Evolutionary conservation across 2,329 filamentous ascomycete genomes (phyloP).

Genomic region (Penicillium sp.): DNA sequence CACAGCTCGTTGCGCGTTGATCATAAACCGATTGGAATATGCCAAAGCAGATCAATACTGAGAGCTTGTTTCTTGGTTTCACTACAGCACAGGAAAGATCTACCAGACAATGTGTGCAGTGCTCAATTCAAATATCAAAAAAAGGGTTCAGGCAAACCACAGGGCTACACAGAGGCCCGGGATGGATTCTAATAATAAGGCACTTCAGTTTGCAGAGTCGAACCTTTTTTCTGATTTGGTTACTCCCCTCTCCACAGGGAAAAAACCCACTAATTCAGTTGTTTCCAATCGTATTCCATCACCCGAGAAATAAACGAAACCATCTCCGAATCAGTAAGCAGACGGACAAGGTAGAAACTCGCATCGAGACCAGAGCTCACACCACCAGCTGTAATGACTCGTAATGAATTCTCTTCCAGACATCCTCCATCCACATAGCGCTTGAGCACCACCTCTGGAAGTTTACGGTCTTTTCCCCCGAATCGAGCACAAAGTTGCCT

Average conservation of each 20-base stretch:
- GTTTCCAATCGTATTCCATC: conserved; percentile 75
- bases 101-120: too few species aligned
- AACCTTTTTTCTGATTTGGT: too few species aligned
- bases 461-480: conserved; percentile 1
- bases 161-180: too few species aligned
- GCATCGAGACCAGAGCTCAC: conserved; percentile 77
- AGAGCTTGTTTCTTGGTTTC: too few species aligned
- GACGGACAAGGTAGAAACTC: conserved; percentile 75
- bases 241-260: not conserved
- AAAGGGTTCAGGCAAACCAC: too few species aligned
- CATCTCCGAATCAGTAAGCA: conserved; percentile 69
- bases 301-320: conserved; percentile 67
- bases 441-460: conserved; percentile 13
- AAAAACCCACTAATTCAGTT: conserved; percentile 7
- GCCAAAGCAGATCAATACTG: too few species aligned
- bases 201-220: too few species aligned
- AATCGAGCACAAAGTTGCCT: conserved; percentile 16
- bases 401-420: conserved; percentile 44
- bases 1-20: too few species aligned
- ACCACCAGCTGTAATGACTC: conserved; percentile 75
- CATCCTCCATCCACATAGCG: conserved; percentile 18
- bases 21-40: too few species aligned
- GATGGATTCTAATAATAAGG: too few species aligned
- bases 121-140: too few species aligned
- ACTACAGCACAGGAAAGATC: too few species aligned